Conservation (phyloP, 257 asterid species). For the Handroanthus guayacan region DNA sequence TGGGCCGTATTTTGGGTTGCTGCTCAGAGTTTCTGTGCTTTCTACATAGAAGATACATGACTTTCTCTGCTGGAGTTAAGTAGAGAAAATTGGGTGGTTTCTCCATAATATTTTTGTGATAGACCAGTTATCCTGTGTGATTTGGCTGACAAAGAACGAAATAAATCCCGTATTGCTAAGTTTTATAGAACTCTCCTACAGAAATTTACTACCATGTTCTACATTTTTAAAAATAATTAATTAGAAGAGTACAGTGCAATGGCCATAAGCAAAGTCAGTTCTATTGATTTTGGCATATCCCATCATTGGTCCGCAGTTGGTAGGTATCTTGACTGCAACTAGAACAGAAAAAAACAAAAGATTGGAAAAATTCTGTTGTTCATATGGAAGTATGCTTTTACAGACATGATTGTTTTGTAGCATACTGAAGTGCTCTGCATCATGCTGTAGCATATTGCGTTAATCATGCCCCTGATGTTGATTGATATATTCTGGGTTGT, state of each 20-base stretch:
- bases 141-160: background rate
- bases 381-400: background rate
- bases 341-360: background rate
- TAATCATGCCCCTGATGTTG: slow-evolving; percentile 12
- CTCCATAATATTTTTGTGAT: background rate
- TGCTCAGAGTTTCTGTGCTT: background rate
- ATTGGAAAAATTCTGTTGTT: slow-evolving; percentile 4
- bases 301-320: slow-evolving; percentile 3
- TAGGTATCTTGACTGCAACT: slow-evolving; percentile 7
- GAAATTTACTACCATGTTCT: background rate
- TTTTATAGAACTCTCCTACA: background rate
- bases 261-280: background rate
- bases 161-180: slow-evolving; percentile 8
- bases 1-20: slow-evolving; percentile 1
- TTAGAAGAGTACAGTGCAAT: slow-evolving; percentile 3
- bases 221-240: background rate
- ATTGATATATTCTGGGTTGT: slow-evolving; percentile 15
- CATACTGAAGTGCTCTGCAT: background rate
- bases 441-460: slow-evolving; percentile 6
- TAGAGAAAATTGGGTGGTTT: slow-evolving; percentile 11
- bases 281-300: background rate
- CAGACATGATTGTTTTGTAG: slow-evolving; percentile 2
- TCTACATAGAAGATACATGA: background rate
- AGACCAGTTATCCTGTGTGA: background rate
- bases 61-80: background rate